Evolutionary conservation across 306 rosid species (phyloP), one percentile per base, ranked within the genome.

Genomic region (Corylus americana): DNA sequence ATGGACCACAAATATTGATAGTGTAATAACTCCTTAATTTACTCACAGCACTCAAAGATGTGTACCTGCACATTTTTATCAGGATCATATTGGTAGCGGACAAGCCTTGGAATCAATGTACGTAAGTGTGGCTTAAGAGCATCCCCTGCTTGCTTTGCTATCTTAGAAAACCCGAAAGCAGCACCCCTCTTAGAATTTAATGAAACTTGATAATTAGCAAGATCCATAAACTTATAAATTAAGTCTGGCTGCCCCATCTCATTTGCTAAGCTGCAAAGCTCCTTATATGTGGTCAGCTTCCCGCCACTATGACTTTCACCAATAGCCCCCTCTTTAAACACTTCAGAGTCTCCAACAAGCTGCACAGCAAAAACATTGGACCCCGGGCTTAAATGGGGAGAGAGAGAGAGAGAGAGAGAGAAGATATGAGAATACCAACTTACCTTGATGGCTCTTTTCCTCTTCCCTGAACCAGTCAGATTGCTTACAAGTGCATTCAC

Each of bases 161-260:
- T 92, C 88, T 92, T 95, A 53, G 98, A 92, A 88, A 95, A 95
- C 76, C 98, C 98, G 85, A 95, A 95, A 71, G 98, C 97, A 75
- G 98, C 98, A 88, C 97, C 98, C 83, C 97, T 90, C 85, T 95
- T 92, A 2, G 97, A 95, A 83, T 90, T 86, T 49, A 95, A 76
- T 79, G 98, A 89, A 78, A 92, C 87, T 84, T 95, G 98, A 84
- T 95, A 85, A 87, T 95, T 95, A 83, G 98, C 98, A 83, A 95
- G 87, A 89, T 95, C 98, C 97, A 95, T 91, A 88, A 95, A 95
- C 88, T 92, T 92, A 83, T 92, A 95, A 74, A 95, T 95, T 69
- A 95, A 90, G 86, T 95, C 98, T 5, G 98, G 98, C 76, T 92
- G 97, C 48, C 97, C 98, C 98, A 95, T 95, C 86, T 95, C 98